Conservation (phyloP, 1,284 basidiomycete species). For the Cryptococcus hybrid region DNA sequence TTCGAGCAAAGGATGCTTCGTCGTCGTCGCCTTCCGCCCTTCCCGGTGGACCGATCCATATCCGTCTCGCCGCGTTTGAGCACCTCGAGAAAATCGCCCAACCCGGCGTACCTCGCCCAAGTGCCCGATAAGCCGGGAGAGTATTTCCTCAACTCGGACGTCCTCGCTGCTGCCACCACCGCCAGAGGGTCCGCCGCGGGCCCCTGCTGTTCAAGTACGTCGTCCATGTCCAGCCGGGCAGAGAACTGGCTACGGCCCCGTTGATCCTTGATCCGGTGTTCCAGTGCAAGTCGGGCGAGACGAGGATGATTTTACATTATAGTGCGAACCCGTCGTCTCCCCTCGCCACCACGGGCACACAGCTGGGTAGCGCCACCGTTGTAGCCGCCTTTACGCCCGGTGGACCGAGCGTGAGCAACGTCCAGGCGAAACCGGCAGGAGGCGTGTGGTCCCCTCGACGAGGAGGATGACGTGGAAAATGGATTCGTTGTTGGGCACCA, state of each 20-base stretch:
- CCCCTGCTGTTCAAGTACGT: slow-evolving; percentile 56
- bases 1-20: slow-evolving; percentile 2
- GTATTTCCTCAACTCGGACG: slow-evolving; percentile 52
- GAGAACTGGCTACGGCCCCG: slow-evolving; percentile 45
- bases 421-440: slow-evolving; percentile 55
- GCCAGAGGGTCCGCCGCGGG: slow-evolving; percentile 7
- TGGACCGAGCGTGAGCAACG: slow-evolving; percentile 42
- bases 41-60: slow-evolving; percentile 29
- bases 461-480: slow-evolving; percentile 51
- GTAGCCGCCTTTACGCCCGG: slow-evolving; percentile 45
- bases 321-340: not conserved
- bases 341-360: not conserved
- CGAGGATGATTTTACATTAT: slow-evolving; percentile 55
- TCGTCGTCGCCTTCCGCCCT: not conserved
- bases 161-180: slow-evolving; percentile 32
- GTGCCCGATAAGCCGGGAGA: slow-evolving; percentile 51
- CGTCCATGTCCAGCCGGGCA: slow-evolving; percentile 48
- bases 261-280: slow-evolving; percentile 54
- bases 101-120: slow-evolving; percentile 53
- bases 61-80: slow-evolving; percentile 53
- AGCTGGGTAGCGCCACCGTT: slow-evolving; percentile 31
- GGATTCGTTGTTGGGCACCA: slow-evolving; percentile 22
- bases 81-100: slow-evolving; percentile 55
- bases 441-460: slow-evolving; percentile 47
- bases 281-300: slow-evolving; percentile 54